phyloP scores from a whole-genome alignment of 768 basidiomycete genomes.

The Xanthoconium stramineum region DNA sequence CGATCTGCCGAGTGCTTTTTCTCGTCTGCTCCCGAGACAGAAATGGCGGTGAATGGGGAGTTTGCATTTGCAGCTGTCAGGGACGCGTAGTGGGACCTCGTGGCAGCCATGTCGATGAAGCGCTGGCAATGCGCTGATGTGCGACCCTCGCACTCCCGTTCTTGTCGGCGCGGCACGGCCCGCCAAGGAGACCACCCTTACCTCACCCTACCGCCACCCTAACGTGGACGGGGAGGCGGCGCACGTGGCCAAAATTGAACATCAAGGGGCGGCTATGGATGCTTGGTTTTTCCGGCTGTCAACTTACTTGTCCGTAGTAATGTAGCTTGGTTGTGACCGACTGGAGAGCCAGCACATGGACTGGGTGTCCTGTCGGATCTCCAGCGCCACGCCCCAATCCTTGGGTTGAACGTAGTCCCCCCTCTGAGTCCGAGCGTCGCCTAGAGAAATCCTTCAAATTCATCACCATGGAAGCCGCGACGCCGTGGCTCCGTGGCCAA shows the following conservation, averaged over 20 bases:
- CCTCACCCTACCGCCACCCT: conserved; percentile 4
- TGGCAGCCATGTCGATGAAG: conserved; percentile 16
- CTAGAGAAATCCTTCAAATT: conserved; percentile 15
- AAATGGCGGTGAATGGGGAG: conserved; percentile 4
- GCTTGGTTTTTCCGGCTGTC: not conserved
- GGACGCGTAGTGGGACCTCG: conserved; percentile 18
- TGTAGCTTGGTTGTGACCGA: conserved; percentile 6
- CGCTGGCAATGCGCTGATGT: conserved; percentile 10
- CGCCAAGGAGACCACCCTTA: not conserved
- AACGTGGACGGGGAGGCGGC: conserved; percentile 4
- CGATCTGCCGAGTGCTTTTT: conserved; percentile 2
- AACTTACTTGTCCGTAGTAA: not conserved
- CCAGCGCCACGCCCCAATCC: conserved; percentile 2
- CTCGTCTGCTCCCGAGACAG: conserved; percentile 12
- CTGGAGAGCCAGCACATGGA: not conserved
- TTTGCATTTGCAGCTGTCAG: conserved; percentile 8
- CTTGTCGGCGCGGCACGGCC: conserved; percentile 11
- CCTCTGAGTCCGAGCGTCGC: conserved; percentile 6
- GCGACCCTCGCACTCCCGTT: conserved; percentile 22
- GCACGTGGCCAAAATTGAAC: conserved; percentile 4
- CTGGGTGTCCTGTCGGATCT: not conserved
- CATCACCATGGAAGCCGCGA: conserved; percentile 22
- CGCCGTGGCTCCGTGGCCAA: conserved; percentile 16
- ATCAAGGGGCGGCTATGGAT: not conserved
- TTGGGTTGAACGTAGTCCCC: not conserved